Evolutionary conservation across 2,329 filamentous ascomycete species (phyloP), one percentile per base, ranked within the genome.

Genomic region (Graphilbum fragrans): DNA sequence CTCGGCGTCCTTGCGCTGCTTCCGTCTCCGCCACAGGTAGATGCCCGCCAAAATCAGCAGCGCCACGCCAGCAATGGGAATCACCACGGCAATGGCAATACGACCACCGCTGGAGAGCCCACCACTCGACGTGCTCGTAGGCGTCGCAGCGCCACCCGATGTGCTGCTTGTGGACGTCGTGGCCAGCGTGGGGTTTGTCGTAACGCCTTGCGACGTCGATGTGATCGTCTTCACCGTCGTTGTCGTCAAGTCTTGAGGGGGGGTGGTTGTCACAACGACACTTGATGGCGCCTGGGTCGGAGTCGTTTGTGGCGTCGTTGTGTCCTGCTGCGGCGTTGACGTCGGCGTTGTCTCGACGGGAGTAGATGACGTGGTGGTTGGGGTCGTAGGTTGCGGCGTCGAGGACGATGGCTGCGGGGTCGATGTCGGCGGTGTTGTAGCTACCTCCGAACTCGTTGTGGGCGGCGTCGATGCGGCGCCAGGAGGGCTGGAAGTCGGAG

Each of bases 71-170:
- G 80, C 86, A 38, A 98, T 90, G 5, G 92, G 92, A 2, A 96
- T 84, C 6, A 95, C 86, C 1, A 98, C 92, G 3, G 88, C 90
- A 39, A 96, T 80, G 8, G 92, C 90, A 47, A 94, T 94, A 51
- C 76, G 88, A 37, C 81, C 82, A 27, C 72, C 69, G 37, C 71
- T 70, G 49, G 58, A 65, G 8, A 88, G 62, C 2, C 74, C 72
- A 6, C 62, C 56, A n/a, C 51, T 44, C 0, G 43, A 42, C 31
- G 52, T 48, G 7, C 57, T 52, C 1, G 53, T 52, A 12, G 56
- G 51, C 42, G 41, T 47, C 38, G 53, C 52, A 41, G 45, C 36
- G 40, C 53, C 49, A 44, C 55, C 50, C 6, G 57, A 43, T 7
- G 58, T 55, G 3, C 41, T 27, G 14, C 33, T 42, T 12, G 40